Percentiles rank a stretch among this genome's conserved stretches.
These are phyloP conservation scores for Hygrophila difformis DNA, from an alignment of 257 asterid species.

Conservation along the genomic window DNA sequence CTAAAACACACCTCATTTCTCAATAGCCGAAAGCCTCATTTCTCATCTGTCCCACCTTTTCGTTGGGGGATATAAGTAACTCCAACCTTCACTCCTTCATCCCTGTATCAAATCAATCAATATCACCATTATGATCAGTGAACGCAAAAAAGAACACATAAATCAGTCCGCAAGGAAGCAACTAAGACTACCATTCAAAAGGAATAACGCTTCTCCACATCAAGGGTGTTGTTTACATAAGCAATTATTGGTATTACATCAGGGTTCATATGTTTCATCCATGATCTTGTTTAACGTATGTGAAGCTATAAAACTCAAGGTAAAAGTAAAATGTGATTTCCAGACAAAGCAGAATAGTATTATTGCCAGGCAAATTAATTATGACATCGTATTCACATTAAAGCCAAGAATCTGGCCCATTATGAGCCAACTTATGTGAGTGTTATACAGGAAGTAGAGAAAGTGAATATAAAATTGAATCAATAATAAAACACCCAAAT, in stretches of 20 bases:
- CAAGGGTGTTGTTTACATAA: too few relatives aligned
- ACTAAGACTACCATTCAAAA: too few relatives aligned
- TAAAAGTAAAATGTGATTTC: slow-evolving; percentile 4
- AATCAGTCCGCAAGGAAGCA: neutral
- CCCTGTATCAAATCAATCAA: too few relatives aligned
- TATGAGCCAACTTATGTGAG: neutral
- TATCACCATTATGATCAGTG: neutral
- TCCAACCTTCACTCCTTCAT: too few relatives aligned
- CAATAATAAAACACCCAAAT: slow-evolving; percentile 4
- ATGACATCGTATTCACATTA: slow-evolving; percentile 1
- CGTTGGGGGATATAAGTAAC: too few relatives aligned
- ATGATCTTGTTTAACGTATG: slow-evolving; percentile 7
- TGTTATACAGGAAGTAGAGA: too few relatives aligned
- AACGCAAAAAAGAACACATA: neutral
- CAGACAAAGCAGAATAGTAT: slow-evolving; percentile 13
- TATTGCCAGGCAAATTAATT: slow-evolving; percentile 13
- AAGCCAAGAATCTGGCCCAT: slow-evolving; percentile 5
- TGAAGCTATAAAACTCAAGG: neutral
- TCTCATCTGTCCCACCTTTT: too few relatives aligned
- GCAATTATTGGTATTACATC: too few relatives aligned
- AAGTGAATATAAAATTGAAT: slow-evolving; percentile 1
- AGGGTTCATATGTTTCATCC: slow-evolving; percentile 4
- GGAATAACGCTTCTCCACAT: too few relatives aligned
- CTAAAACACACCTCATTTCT: slow-evolving; percentile 60
- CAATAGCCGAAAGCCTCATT: slow-evolving; percentile 35